These are phyloP conservation scores for Aureobasidium vineae DNA, from an alignment of 2,329 filamentous ascomycete genomes.

Conservation along the genomic window DNA sequence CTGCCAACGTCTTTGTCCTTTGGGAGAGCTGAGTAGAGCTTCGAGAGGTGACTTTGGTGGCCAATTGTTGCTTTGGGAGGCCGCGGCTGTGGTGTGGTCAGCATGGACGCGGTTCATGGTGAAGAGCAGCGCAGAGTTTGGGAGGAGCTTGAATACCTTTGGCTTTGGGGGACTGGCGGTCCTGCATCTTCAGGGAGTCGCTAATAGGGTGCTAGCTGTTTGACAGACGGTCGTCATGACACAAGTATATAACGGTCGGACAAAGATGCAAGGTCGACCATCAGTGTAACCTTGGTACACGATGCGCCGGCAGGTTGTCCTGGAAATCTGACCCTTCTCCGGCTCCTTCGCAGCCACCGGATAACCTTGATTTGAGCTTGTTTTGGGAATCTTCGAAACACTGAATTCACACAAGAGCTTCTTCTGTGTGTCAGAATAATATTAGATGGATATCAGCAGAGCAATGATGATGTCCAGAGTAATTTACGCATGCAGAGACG, in stretches of 20 bases:
- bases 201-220: slow-evolving; percentile 43
- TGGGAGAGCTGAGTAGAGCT: slow-evolving; percentile 67
- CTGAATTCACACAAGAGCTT: not conserved
- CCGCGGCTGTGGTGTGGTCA: slow-evolving; percentile 37
- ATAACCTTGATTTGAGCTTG: not conserved
- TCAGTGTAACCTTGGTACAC: slow-evolving; percentile 17
- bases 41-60: slow-evolving; percentile 63
- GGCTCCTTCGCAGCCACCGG: slow-evolving; percentile 17
- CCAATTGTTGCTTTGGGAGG: slow-evolving; percentile 53
- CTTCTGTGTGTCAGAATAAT: not conserved
- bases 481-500: slow-evolving; percentile 13
- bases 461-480: not conserved
- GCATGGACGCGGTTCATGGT: not conserved
- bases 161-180: slow-evolving; percentile 48
- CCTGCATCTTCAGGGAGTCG: slow-evolving; percentile 7
- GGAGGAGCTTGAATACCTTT: slow-evolving; percentile 37
- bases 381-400: not conserved
- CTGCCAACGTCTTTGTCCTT: slow-evolving; percentile 72
- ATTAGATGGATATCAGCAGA: not conserved
- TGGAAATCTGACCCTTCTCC: not conserved
- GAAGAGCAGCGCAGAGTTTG: not conserved
- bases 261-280: slow-evolving; percentile 5
- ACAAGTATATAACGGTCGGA: slow-evolving; percentile 6
- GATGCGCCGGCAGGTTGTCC: slow-evolving; percentile 18
- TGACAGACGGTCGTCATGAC: slow-evolving; percentile 10